phyloP scores from a whole-genome alignment of 192 early-diverging fungal species.

The Coemansia sp. region DNA sequence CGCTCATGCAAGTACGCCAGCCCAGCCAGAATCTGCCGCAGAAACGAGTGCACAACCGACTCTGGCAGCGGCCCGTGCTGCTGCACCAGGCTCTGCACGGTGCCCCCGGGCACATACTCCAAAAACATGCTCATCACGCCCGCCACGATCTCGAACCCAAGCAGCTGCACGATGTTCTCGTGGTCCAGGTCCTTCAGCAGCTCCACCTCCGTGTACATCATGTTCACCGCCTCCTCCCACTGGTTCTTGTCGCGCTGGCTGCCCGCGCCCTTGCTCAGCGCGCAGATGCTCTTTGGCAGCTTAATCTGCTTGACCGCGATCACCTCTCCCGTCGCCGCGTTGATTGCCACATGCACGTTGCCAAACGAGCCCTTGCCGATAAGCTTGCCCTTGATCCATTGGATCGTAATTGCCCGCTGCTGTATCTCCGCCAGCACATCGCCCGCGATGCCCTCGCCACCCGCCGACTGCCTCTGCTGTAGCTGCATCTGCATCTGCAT shows the following conservation, averaged over 20 bases:
- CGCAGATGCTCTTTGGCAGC: constrained; percentile 49
- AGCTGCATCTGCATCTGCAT: constrained; percentile 13
- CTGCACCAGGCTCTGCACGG: constrained; percentile 73
- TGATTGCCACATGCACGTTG: constrained; percentile 72
- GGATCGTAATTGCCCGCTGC: constrained; percentile 53
- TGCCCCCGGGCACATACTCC: constrained; percentile 95
- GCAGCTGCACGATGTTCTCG: constrained; percentile 92
- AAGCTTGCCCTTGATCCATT: constrained; percentile 71
- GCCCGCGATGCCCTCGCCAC: neutral
- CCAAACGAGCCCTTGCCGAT: constrained; percentile 87
- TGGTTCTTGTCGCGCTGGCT: neutral
- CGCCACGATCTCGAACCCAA: constrained; percentile 71
- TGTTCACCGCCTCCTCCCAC: constrained; percentile 48
- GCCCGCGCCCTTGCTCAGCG: constrained; percentile 5
- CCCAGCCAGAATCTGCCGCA: constrained; percentile 78
- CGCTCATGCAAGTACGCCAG: constrained; percentile 81
- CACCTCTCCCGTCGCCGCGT: constrained; percentile 67
- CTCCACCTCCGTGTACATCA: constrained; percentile 71
- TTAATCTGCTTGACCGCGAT: constrained; percentile 84
- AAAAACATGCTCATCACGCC: constrained; percentile 87
- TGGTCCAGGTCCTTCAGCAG: constrained; percentile 75
- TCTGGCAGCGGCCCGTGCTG: constrained; percentile 72
- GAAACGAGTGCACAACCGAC: constrained; percentile 67
- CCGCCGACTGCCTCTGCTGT: constrained; percentile 12
- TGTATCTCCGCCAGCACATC: constrained; percentile 48